Evolutionary conservation across 768 basidiomycete genomes (phyloP).

Genomic region (Cystobasidium tubakii): DNA sequence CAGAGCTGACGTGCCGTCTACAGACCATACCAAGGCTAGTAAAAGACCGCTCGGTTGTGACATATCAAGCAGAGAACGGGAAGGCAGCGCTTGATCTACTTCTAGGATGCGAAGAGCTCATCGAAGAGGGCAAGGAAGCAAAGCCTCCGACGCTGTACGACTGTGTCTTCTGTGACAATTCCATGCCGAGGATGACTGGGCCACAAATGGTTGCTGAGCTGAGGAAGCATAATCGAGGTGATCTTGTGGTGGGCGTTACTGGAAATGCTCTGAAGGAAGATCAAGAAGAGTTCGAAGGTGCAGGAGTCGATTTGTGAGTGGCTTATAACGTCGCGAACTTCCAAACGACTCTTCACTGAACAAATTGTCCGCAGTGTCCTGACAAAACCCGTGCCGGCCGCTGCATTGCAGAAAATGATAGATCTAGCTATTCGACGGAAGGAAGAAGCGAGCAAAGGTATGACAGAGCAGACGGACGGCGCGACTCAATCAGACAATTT

Average conservation of each 20-base stretch:
- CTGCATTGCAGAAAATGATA: constrained; percentile 8
- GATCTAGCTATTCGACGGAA: not conserved
- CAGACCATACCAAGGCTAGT: constrained; percentile 32
- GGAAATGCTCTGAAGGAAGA: constrained; percentile 57
- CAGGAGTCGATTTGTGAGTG: constrained; percentile 11
- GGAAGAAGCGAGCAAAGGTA: not conserved
- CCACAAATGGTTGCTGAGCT: constrained; percentile 62
- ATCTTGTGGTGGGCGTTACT: constrained; percentile 63
- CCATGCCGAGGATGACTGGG: constrained; percentile 57
- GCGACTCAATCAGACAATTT: too few relatives aligned
- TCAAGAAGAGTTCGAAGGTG: constrained; percentile 21
- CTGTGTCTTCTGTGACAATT: constrained; percentile 62
- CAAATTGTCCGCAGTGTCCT: not conserved
- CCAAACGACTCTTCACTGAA: not conserved
- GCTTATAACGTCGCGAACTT: too few relatives aligned
- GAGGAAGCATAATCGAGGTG: constrained; percentile 60
- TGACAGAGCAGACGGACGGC: not conserved
- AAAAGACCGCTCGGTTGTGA: constrained; percentile 59
- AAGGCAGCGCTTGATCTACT: constrained; percentile 69
- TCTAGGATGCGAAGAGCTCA: constrained; percentile 50
- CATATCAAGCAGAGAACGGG: constrained; percentile 81
- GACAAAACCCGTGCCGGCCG: not conserved
- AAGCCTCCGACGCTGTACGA: constrained; percentile 47
- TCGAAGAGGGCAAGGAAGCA: constrained; percentile 6
- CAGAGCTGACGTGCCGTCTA: constrained; percentile 46